These are phyloP conservation scores for Leccinum disarticulatum DNA, from an alignment of 768 basidiomycete species.

Conservation along the genomic window DNA sequence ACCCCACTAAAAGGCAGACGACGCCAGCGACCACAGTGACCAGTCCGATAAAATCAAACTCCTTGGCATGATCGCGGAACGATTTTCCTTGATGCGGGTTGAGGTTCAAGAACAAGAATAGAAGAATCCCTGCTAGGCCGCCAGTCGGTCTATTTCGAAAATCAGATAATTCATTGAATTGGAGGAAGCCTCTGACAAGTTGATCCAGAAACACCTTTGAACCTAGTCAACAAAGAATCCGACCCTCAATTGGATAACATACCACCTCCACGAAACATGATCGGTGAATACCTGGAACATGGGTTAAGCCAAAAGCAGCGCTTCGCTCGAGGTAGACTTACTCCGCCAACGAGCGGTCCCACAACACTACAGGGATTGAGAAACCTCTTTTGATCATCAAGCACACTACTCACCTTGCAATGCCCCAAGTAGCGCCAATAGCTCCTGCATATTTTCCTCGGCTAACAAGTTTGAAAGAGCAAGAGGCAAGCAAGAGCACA, in stretches of 20 bases:
- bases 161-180: not conserved
- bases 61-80: constrained; percentile 30
- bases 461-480: constrained; percentile 12
- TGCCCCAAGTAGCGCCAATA: constrained; percentile 42
- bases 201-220: constrained; percentile 38
- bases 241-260: constrained; percentile 10
- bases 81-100: constrained; percentile 34
- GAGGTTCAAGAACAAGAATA: constrained; percentile 38
- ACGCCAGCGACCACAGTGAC: constrained; percentile 34
- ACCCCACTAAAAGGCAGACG: constrained; percentile 39
- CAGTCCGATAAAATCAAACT: constrained; percentile 44
- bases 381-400: not conserved
- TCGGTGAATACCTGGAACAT: constrained; percentile 33
- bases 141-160: constrained; percentile 34
- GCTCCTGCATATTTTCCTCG: constrained; percentile 41
- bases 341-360: constrained; percentile 44
- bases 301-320: not conserved
- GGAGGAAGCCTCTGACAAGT: constrained; percentile 26
- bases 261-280: constrained; percentile 42
- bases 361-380: constrained; percentile 31
- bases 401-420: constrained; percentile 30
- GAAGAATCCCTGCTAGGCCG: constrained; percentile 29
- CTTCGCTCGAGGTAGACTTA: constrained; percentile 12
- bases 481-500: not conserved
- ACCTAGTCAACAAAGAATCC: constrained; percentile 1